A percentile compares a stretch with the other conserved stretches of the same genome.
Evolutionary conservation across 768 basidiomycete genomes (phyloP).

Genomic region (Hygrophorus russula): DNA sequence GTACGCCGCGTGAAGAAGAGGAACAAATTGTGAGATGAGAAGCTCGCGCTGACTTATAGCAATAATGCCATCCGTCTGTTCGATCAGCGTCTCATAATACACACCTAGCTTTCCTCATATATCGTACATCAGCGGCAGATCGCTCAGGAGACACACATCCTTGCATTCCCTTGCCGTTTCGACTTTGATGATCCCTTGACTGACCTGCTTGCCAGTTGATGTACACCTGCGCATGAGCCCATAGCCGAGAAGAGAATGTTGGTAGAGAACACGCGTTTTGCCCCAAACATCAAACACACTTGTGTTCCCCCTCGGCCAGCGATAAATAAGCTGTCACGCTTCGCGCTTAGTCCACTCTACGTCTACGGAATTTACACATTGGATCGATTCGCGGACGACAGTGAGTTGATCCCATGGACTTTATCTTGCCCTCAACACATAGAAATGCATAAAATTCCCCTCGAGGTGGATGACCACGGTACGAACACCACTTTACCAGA

Average conservation of each 20-base stretch:
- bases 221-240: too few relatives aligned
- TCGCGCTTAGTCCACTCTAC: not conserved
- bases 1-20: not conserved
- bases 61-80: constrained; percentile 46
- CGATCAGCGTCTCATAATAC: constrained; percentile 55
- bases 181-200: constrained; percentile 27
- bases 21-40: not conserved
- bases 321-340: too few relatives aligned
- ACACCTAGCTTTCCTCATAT: constrained; percentile 41
- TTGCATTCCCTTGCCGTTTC: constrained; percentile 29
- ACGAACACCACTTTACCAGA: constrained; percentile 16
- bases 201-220: constrained; percentile 17
- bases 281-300: too few relatives aligned
- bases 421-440: not conserved
- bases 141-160: constrained; percentile 45
- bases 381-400: constrained; percentile 22
- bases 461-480: constrained; percentile 16
- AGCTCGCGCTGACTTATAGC: constrained; percentile 36
- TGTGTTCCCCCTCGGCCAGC: too few relatives aligned
- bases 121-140: constrained; percentile 50
- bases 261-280: too few relatives aligned
- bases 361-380: constrained; percentile 16
- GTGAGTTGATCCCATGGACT: constrained; percentile 7
- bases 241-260: too few relatives aligned
- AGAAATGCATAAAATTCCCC: too few relatives aligned